phyloP scores from a whole-genome alignment of 2,329 filamentous ascomycete genomes.

The Diaporthe eres region DNA sequence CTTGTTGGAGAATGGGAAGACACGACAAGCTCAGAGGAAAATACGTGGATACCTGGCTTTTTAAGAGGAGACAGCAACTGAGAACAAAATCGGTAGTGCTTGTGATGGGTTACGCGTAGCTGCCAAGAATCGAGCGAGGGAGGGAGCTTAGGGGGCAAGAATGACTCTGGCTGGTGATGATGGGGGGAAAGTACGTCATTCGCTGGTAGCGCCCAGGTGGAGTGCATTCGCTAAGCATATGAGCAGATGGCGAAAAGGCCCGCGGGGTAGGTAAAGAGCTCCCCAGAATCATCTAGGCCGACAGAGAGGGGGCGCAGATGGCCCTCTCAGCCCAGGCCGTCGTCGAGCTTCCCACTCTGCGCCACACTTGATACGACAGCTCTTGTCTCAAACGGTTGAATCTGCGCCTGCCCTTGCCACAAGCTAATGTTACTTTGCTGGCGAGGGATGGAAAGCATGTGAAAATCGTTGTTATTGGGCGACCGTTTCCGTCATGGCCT shows the following conservation, averaged over 20 bases:
- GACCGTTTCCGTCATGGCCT: too few species aligned
- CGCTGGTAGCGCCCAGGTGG: conserved; percentile 13
- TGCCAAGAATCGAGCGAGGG: conserved; percentile 26
- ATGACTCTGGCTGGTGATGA: conserved; percentile 28
- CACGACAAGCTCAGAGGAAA: neutral
- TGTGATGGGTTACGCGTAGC: conserved; percentile 23
- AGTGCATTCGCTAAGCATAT: conserved; percentile 1
- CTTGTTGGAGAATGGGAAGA: neutral
- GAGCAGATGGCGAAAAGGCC: neutral
- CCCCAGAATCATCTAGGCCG: conserved; percentile 7
- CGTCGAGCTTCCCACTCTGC: conserved; percentile 8
- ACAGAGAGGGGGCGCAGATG: neutral
- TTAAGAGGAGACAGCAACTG: conserved; percentile 4
- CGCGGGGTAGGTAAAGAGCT: conserved; percentile 22
- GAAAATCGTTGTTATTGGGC: neutral
- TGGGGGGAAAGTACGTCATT: conserved; percentile 26
- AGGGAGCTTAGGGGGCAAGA: conserved; percentile 11
- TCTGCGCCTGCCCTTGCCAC: conserved; percentile 22
- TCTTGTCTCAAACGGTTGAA: conserved; percentile 24
- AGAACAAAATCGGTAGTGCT: conserved; percentile 9
- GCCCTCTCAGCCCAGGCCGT: neutral
- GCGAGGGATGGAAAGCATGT: conserved; percentile 14
- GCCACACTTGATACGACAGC: conserved; percentile 30
- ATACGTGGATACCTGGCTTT: conserved; percentile 5
- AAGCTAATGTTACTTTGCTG: neutral